Evolutionary conservation across 2,329 filamentous ascomycete genomes (phyloP), one percentile per base, ranked within the genome.

Genomic region (Cylindrodendrum hubeiense): DNA sequence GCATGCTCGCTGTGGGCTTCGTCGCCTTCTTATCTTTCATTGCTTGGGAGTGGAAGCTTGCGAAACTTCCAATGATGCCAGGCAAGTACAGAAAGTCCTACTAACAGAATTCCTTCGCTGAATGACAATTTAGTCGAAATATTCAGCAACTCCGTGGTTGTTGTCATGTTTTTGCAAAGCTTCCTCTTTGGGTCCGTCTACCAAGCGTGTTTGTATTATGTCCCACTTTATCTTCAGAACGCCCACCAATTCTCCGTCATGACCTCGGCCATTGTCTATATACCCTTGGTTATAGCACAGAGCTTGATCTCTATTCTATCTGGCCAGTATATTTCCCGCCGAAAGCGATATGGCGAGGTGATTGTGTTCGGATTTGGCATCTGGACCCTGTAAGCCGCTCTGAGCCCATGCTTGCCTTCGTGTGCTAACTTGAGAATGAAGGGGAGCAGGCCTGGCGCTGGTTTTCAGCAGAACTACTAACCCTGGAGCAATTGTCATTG

Each of bases 41-140:
- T 67, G 55, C 93, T 13, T 87, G 90, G 71, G 93, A 97, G 79
- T 89, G 87, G 83, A 90, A 89, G 69, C 72, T 92, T 37, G 91
- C 93, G 44, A 87, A 85, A 51, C 93, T 92, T 68, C 93, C 93
- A 0, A 84, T 96, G 66, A 93, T 96, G 79, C 93, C 93, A 12
- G 44, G 70, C 71, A 47, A 61, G 58, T 60, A 33, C 19, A 12
- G 4, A 19, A 50, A 12, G 2, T 7, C 6, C 8, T 37, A 4
- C n/a, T n/a, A n/a, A n/a, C n/a, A n/a, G n/a, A n/a, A n/a, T n/a
- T 24, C 9, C 28, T 15, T 0, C 66, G 9, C 51, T 49, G 13
- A 43, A 26, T 17, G n/a, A 10, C 12, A 9, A 8, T 12, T 12
- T 24, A 81, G 82, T 88, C 5, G 76, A 79, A 8, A 83, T 91